Conservation (phyloP, 768 basidiomycete genomes). For the Trametopsis cervina region DNA sequence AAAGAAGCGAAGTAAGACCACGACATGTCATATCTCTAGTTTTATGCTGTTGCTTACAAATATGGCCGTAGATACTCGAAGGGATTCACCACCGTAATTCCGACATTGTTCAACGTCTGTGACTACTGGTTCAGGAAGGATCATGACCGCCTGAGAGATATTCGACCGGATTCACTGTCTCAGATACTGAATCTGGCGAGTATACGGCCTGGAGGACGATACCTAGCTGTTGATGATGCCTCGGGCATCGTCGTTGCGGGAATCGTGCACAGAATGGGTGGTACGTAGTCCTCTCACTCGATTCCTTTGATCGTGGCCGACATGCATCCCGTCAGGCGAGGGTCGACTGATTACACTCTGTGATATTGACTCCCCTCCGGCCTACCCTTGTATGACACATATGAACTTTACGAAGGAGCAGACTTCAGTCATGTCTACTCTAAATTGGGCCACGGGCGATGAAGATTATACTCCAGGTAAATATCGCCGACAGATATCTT, state of each 20-base stretch:
- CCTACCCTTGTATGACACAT: slow-evolving; percentile 71
- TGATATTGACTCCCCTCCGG: slow-evolving; percentile 88
- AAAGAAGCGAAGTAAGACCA: slow-evolving; percentile 88
- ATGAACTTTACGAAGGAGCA: slow-evolving; percentile 78
- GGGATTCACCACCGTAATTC: slow-evolving; percentile 79
- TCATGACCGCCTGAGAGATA: slow-evolving; percentile 70
- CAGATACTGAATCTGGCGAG: slow-evolving; percentile 84
- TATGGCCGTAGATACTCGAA: slow-evolving; percentile 91
- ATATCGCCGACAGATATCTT: slow-evolving; percentile 15
- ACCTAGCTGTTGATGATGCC: slow-evolving; percentile 87
- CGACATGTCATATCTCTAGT: no score
- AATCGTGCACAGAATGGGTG: slow-evolving; percentile 82
- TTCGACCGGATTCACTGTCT: slow-evolving; percentile 83
- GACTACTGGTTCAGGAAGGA: slow-evolving; percentile 88
- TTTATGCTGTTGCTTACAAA: no score
- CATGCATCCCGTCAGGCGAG: slow-evolving; percentile 62
- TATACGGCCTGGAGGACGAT: slow-evolving; percentile 79
- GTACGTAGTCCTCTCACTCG: slow-evolving; percentile 30
- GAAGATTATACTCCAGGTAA: slow-evolving; percentile 66
- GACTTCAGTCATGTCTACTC: slow-evolving; percentile 49
- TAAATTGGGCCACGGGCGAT: slow-evolving; percentile 91
- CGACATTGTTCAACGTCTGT: slow-evolving; percentile 81
- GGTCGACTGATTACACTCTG: slow-evolving; percentile 81
- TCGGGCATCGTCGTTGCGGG: slow-evolving; percentile 84
- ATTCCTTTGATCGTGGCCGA: background rate